Percentiles rank a stretch among this genome's conserved stretches.
These are phyloP conservation scores for Cutaneotrichosporon curvatum DNA, from an alignment of 1,284 basidiomycete genomes.

Conservation along the genomic window DNA sequence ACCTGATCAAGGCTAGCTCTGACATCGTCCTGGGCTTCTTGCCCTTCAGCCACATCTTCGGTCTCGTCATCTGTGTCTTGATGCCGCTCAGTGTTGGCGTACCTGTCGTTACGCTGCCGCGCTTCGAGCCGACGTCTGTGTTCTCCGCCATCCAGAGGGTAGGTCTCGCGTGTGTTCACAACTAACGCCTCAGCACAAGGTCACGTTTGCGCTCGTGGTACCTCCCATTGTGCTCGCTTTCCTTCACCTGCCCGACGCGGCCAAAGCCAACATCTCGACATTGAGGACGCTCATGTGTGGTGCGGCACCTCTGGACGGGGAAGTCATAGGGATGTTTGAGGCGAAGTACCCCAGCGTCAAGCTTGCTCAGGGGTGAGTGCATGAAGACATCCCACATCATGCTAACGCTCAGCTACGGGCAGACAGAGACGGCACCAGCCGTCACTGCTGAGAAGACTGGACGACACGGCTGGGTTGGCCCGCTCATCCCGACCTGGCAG, in stretches of 20 bases:
- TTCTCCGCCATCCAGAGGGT: constrained; percentile 61
- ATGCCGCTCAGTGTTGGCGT: constrained; percentile 57
- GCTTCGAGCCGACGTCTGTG: constrained; percentile 55
- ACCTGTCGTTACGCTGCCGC: constrained; percentile 60
- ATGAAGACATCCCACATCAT: constrained; percentile 15
- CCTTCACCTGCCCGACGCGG: constrained; percentile 52
- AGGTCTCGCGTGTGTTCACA: constrained; percentile 17
- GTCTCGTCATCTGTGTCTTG: constrained; percentile 48
- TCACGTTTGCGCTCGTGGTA: constrained; percentile 62
- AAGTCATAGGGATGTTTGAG: constrained; percentile 30
- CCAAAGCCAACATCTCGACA: constrained; percentile 61
- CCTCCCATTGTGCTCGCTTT: constrained; percentile 68
- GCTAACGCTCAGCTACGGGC: constrained; percentile 30
- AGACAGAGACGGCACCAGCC: constrained; percentile 50
- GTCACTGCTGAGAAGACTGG: constrained; percentile 15
- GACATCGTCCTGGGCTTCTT: constrained; percentile 14
- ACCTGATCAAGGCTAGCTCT: not conserved
- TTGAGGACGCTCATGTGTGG: constrained; percentile 62
- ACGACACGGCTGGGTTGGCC: constrained; percentile 50
- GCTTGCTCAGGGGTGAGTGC: constrained; percentile 39
- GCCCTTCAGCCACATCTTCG: constrained; percentile 19
- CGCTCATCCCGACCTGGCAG: constrained; percentile 68
- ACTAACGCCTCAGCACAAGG: constrained; percentile 53
- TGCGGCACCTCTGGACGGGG: constrained; percentile 67
- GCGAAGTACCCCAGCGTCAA: constrained; percentile 17